Evolutionary conservation across 139 green algal species (phyloP).

Genomic region (Chlorella ohadii): DNA sequence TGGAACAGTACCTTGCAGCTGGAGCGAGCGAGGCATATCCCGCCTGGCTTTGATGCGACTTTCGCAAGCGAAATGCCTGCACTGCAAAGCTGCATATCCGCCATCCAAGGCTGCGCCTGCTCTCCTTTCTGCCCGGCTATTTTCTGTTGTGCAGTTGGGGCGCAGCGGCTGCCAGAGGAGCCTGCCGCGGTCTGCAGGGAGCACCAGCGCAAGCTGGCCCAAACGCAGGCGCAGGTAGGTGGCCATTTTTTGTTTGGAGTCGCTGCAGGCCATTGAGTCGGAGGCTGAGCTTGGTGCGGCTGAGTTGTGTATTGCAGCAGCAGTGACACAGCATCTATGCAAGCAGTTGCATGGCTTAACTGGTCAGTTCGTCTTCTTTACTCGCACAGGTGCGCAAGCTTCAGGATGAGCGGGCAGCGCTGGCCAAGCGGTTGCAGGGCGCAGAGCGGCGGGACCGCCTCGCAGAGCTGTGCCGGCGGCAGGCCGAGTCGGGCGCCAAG

Average conservation of each 20-base stretch:
- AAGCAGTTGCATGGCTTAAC: too few relatives aligned
- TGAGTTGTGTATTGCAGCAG: too few relatives aligned
- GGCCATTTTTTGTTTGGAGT: background rate
- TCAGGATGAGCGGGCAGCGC: conserved; percentile 2
- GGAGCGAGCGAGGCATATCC: too few relatives aligned
- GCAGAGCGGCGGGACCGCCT: conserved; percentile 8
- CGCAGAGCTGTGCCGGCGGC: conserved; percentile 25
- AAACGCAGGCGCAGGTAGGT: background rate
- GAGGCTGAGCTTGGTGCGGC: too few relatives aligned
- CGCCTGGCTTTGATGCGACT: too few relatives aligned
- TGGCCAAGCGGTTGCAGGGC: conserved; percentile 5
- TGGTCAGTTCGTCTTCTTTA: too few relatives aligned
- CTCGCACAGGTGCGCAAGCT: conserved; percentile 2
- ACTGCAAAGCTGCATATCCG: too few relatives aligned
- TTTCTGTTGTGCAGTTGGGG: background rate
- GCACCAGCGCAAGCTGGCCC: conserved; percentile 6
- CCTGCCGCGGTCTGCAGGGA: background rate
- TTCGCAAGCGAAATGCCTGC: too few relatives aligned
- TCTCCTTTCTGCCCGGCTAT: background rate
- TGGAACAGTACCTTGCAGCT: too few relatives aligned
- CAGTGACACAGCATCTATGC: too few relatives aligned
- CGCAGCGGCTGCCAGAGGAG: background rate
- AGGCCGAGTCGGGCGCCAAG: background rate
- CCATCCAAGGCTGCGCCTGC: background rate
- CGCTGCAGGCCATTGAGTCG: background rate